Base-by-base conservation (phyloP, 306 rosid species). In the Cicer chorassanicum region DNA sequence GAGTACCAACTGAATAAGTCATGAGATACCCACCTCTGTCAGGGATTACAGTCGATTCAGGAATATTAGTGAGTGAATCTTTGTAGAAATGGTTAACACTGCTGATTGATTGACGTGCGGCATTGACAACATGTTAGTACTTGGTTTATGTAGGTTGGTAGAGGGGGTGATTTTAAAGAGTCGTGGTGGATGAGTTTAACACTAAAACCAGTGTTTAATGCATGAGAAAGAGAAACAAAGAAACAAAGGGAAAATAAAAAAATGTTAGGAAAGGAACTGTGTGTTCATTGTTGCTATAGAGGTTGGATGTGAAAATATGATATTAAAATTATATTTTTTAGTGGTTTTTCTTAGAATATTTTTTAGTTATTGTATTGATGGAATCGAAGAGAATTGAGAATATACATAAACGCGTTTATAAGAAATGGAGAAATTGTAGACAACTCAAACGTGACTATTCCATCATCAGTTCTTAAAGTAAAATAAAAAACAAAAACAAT, bases 121-220 rank as follows among this genome's bases (percentile, higher is more conserved):
- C 82, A 2, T 82, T 65, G 8, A 56, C 13, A 6, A 85, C 16
- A 5, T 87, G 70, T 8, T 79, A 70, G 7, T 44, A 70, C 1
- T 21, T 82, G 14, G 81, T 72, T 46, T 81, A 69, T 3, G 43
- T 34, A 7, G 84, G 57, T 43, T 44, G 5, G 72, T 65, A 82
- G 63, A 86, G 68, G 0, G n/a, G 92, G 90, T 2, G 90, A 90
- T 16, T 16, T 78, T 8, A 83, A 65, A 5, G 90, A 90, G 51
- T 90, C 90, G 0, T 84, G 88, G 75, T 83, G 90, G 45, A 89
- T 76, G 1, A 87, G 78, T 4, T 89, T 86, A 0, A 89, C 71
- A 14, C 74, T 76, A 4, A 81, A 81, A 0, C 80, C 76, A 16
- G 36, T 56, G 6, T 39, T 64, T n/a, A 11, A 15, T 8, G 62